Conservation (phyloP, 306 rosid species). For the Pyrus betulifolia region DNA sequence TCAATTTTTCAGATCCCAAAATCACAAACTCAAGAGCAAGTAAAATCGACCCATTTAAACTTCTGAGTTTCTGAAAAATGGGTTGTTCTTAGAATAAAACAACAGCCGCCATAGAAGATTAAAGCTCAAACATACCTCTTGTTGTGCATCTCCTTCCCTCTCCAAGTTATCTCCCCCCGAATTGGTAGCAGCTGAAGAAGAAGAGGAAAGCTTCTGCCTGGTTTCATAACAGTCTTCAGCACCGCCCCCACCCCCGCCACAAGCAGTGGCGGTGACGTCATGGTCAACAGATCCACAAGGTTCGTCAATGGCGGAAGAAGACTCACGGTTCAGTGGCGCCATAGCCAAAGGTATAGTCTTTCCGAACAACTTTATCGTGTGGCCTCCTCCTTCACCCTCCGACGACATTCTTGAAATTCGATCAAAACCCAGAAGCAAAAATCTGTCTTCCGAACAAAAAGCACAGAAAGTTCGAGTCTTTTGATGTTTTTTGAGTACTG, state of each 20-base stretch:
- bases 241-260: neutral
- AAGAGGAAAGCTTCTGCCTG: conserved; percentile 15
- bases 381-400: conserved; percentile 34
- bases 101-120: neutral
- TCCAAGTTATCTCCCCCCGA: conserved; percentile 19
- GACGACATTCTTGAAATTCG: conserved; percentile 48
- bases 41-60: conserved; percentile 18
- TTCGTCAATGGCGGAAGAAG: conserved; percentile 6
- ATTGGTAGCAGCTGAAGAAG: conserved; percentile 28
- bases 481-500: neutral
- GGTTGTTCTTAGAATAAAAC: conserved; percentile 19
- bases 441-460: neutral
- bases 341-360: conserved; percentile 48
- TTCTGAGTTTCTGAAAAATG: conserved; percentile 22
- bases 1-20: neutral
- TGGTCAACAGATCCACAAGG: conserved; percentile 8
- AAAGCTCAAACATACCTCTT: conserved; percentile 30
- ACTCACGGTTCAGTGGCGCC: conserved; percentile 20
- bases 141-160: conserved; percentile 2
- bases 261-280: neutral
- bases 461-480: neutral
- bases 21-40: neutral
- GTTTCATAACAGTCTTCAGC: neutral
- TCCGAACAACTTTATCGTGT: conserved; percentile 69
- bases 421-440: neutral